Conservation (phyloP, 1,284 basidiomycete genomes). For the Naganishia cerealis region DNA sequence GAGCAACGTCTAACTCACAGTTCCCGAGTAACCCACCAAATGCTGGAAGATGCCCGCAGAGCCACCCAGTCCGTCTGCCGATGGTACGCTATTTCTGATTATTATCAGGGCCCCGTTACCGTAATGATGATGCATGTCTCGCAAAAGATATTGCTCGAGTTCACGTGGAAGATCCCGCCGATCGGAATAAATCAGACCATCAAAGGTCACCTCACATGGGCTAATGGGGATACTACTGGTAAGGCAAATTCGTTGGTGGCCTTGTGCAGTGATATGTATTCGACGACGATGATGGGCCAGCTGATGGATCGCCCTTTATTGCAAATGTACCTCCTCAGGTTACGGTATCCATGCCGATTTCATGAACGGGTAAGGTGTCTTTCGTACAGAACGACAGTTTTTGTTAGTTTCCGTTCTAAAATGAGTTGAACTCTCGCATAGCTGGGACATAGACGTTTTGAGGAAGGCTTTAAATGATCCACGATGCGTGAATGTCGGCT, state of each 20-base stretch:
- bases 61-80: slow-evolving; percentile 46
- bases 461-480: slow-evolving; percentile 39
- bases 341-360: slow-evolving; percentile 47
- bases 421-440: neutral
- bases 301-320: neutral
- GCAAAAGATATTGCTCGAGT: slow-evolving; percentile 45
- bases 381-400: neutral
- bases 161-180: slow-evolving; percentile 36
- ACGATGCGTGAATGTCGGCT: slow-evolving; percentile 36
- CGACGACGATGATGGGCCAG: neutral
- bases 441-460: slow-evolving; percentile 44
- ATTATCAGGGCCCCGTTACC: neutral
- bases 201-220: slow-evolving; percentile 44
- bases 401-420: no score
- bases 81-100: slow-evolving; percentile 8
- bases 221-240: slow-evolving; percentile 49
- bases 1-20: neutral
- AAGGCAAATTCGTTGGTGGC: neutral
- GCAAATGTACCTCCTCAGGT: slow-evolving; percentile 5
- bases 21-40: slow-evolving; percentile 24
- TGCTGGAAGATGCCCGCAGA: slow-evolving; percentile 32
- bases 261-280: neutral
- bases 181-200: slow-evolving; percentile 38
- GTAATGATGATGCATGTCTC: slow-evolving; percentile 41
- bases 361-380: slow-evolving; percentile 28